phyloP scores from a whole-genome alignment of 2,329 filamentous ascomycete genomes.

The Endocalyx cinctus region DNA sequence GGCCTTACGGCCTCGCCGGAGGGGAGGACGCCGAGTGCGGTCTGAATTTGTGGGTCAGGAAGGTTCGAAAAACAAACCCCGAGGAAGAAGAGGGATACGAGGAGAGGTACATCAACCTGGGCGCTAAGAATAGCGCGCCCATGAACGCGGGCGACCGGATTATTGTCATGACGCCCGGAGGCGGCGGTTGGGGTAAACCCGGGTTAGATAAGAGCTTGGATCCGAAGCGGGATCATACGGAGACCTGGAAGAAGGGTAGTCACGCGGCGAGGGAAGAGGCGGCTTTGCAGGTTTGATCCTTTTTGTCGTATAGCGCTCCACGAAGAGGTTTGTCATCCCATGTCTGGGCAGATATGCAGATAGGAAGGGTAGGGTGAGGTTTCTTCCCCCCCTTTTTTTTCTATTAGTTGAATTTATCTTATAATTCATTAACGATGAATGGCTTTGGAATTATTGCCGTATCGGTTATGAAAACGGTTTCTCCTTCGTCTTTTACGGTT shows the following conservation, averaged over 20 bases:
- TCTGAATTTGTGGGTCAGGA: conserved; percentile 83
- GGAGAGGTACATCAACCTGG: conserved; percentile 65
- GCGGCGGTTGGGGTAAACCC: conserved; percentile 67
- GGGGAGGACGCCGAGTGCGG: conserved; percentile 76
- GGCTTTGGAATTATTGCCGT: too few species aligned
- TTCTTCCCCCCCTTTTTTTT: too few species aligned
- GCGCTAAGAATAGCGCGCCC: conserved; percentile 73
- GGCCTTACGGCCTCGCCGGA: conserved; percentile 76
- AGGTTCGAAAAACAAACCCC: conserved; percentile 36
- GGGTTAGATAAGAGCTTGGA: conserved; percentile 53
- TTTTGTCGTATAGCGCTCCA: too few species aligned
- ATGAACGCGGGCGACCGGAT: conserved; percentile 76
- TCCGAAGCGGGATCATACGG: conserved; percentile 48
- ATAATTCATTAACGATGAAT: too few species aligned
- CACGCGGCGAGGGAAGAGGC: conserved; percentile 52
- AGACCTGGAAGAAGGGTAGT: conserved; percentile 52
- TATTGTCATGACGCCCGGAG: conserved; percentile 72
- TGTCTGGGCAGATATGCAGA: too few species aligned
- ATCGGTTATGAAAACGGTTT: too few species aligned
- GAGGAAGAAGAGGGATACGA: conserved; percentile 42
- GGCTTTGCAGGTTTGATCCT: conserved; percentile 45
- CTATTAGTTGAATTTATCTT: too few species aligned
- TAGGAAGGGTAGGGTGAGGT: too few species aligned
- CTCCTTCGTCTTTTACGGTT: too few species aligned
- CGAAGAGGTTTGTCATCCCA: too few species aligned